Conservation (phyloP, 2,329 filamentous ascomycete genomes). For the Cyphellophora europaea region DNA sequence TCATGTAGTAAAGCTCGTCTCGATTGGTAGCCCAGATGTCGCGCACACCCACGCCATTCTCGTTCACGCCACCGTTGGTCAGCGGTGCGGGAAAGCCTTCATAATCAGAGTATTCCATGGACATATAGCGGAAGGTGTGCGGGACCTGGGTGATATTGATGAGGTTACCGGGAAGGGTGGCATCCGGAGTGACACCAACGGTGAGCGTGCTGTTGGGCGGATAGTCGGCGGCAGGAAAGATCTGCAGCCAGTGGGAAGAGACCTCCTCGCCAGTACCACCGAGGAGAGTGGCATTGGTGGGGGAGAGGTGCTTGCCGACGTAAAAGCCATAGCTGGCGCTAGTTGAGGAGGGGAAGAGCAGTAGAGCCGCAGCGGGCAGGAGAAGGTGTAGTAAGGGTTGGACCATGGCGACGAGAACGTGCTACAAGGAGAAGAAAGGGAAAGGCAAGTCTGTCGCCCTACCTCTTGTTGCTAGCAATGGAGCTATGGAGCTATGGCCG, state of each 20-base stretch:
- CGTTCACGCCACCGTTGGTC: neutral
- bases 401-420: too few relatives aligned
- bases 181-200: neutral
- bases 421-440: too few relatives aligned
- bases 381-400: too few relatives aligned
- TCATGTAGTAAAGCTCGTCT: neutral
- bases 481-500: too few relatives aligned
- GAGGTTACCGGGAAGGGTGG: neutral
- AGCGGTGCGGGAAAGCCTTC: neutral
- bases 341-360: too few relatives aligned
- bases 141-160: neutral
- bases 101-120: constrained; percentile 1
- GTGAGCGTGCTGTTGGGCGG: neutral
- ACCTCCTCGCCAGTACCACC: constrained; percentile 1
- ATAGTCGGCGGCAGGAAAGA: neutral
- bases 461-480: too few relatives aligned
- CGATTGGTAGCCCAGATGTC: neutral
- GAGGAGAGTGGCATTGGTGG: neutral
- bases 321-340: neutral
- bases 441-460: too few relatives aligned
- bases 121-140: neutral
- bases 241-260: neutral
- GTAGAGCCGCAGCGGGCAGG: too few relatives aligned
- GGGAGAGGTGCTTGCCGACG: neutral
- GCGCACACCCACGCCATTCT: neutral